phyloP scores from a whole-genome alignment of 352 stramenopile genomes.

The Peronospora destructor region DNA sequence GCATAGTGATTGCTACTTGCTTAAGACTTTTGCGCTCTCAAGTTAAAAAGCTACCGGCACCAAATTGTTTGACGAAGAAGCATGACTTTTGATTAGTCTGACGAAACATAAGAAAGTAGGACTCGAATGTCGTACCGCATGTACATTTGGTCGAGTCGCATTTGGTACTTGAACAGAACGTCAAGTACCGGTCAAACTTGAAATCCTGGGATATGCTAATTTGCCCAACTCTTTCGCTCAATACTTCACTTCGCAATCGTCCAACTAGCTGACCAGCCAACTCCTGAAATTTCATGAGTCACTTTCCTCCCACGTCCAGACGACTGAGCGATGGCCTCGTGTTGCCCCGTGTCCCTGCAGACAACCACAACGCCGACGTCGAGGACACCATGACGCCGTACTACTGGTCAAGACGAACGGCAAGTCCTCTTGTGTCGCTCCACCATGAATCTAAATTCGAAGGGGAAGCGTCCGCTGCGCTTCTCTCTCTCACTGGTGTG shows the following conservation, averaged over 20 bases:
- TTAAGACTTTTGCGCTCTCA: too few species aligned
- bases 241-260: constrained; percentile 11
- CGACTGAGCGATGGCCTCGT: neutral
- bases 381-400: neutral
- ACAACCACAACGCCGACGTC: neutral
- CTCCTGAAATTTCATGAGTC: constrained; percentile 4
- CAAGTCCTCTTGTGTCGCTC: neutral
- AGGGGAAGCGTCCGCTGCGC: neutral
- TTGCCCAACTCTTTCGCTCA: constrained; percentile 5
- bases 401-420: neutral
- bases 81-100: too few species aligned
- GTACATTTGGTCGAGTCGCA: too few species aligned
- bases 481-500: constrained; percentile 4
- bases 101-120: too few species aligned
- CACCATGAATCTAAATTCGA: neutral
- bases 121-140: too few species aligned
- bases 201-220: constrained; percentile 9
- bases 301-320: constrained; percentile 2
- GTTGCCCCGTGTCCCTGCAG: neutral
- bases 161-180: too few species aligned
- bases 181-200: constrained; percentile 1
- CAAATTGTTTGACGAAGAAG: too few species aligned
- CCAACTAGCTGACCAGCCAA: constrained; percentile 3
- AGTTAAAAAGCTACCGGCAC: too few species aligned
- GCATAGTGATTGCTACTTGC: too few species aligned